These are phyloP conservation scores for Lodderomyces margitis DNA, from an alignment of 1,139 yeast species.

Conservation along the genomic window DNA sequence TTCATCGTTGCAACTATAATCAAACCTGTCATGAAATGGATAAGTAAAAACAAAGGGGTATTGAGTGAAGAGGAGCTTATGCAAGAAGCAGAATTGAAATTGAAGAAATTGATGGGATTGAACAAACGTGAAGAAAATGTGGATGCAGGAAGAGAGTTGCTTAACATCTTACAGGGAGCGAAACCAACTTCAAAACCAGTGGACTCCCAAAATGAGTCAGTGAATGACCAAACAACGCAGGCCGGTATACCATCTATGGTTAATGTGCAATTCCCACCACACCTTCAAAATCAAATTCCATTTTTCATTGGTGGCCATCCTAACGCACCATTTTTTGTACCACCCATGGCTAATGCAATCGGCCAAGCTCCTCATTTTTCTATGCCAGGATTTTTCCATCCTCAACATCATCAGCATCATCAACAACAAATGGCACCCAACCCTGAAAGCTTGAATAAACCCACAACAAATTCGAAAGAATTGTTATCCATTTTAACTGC, in stretches of 20 bases:
- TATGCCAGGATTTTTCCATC: conserved; percentile 11
- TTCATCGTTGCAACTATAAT: conserved; percentile 61
- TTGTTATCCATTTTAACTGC: conserved; percentile 49
- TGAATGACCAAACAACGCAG: conserved; percentile 3
- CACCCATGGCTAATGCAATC: conserved; percentile 8
- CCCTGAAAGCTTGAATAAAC: conserved; percentile 43
- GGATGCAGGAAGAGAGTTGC: conserved; percentile 76
- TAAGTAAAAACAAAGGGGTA: conserved; percentile 52
- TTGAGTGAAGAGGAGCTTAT: conserved; percentile 52
- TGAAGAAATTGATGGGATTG: conserved; percentile 64
- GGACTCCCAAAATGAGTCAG: not conserved
- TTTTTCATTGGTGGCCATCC: conserved; percentile 11
- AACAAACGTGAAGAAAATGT: conserved; percentile 22
- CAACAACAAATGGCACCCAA: conserved; percentile 27
- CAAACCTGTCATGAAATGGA: conserved; percentile 58
- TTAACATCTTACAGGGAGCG: conserved; percentile 59
- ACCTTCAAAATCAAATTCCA: conserved; percentile 28
- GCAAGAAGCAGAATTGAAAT: conserved; percentile 57
- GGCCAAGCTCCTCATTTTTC: conserved; percentile 13
- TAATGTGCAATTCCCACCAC: conserved; percentile 19
- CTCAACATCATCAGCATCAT: conserved; percentile 5
- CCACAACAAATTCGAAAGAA: conserved; percentile 49
- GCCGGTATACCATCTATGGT: conserved; percentile 10
- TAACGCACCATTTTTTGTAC: not conserved
- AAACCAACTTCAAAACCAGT: conserved; percentile 16